Evolutionary conservation across 2,329 filamentous ascomycete genomes (phyloP).

Genomic region (Teratosphaeriaceae sp.): DNA sequence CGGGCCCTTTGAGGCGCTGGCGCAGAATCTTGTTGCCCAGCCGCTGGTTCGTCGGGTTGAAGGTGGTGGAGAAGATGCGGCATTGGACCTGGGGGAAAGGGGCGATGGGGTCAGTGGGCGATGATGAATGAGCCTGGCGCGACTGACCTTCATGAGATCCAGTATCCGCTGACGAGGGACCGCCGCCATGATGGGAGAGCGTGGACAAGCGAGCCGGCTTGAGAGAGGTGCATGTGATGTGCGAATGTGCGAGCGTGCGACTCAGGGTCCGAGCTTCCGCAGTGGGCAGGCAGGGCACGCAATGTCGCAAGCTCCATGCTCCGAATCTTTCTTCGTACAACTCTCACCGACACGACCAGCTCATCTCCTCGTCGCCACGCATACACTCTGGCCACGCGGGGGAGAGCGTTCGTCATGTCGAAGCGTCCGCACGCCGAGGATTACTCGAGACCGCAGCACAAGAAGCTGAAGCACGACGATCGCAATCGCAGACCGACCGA

Average conservation of each 20-base stretch:
- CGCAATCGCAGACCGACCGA: not conserved
- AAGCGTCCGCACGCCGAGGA: conserved; percentile 15
- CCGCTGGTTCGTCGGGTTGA: conserved; percentile 75
- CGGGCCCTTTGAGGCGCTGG: conserved; percentile 77
- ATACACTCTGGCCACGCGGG: conserved; percentile 14
- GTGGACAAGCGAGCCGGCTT: not conserved
- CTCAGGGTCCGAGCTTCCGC: too few species aligned
- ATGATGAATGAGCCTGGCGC: not conserved
- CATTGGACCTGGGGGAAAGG: conserved; percentile 63
- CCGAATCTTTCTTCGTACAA: too few species aligned
- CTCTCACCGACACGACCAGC: too few species aligned
- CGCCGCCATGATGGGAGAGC: conserved; percentile 36
- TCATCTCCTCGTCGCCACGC: conserved; percentile 26
- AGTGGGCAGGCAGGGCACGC: too few species aligned
- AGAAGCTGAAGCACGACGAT: conserved; percentile 15
- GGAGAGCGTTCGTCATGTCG: conserved; percentile 9
- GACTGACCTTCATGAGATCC: conserved; percentile 70
- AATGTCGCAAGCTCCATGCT: too few species aligned
- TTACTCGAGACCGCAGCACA: conserved; percentile 7
- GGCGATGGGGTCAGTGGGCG: not conserved
- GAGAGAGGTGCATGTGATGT: too few species aligned
- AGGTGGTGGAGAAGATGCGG: conserved; percentile 83
- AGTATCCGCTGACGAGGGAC: conserved; percentile 48
- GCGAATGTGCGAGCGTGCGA: too few species aligned
- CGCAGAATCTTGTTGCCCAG: conserved; percentile 89